Conservation (phyloP, 805 yeast genomes). For the Saturnispora hagleri region DNA sequence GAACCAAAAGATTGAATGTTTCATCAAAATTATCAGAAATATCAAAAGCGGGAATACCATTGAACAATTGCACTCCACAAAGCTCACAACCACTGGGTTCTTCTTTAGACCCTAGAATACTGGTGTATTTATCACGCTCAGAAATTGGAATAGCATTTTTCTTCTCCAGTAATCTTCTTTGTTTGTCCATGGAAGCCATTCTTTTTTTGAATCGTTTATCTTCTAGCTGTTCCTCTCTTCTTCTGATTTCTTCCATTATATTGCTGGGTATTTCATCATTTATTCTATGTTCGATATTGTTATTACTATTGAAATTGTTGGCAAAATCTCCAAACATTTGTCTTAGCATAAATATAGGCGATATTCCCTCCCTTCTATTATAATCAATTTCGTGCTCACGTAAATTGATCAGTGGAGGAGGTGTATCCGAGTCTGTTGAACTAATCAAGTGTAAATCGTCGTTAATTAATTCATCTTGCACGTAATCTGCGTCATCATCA, state of each 20-base stretch:
- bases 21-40: constrained; percentile 18
- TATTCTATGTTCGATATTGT: neutral
- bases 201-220: constrained; percentile 19
- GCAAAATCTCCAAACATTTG: neutral
- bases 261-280: constrained; percentile 21
- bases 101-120: constrained; percentile 27
- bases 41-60: constrained; percentile 46
- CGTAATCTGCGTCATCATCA: constrained; percentile 7
- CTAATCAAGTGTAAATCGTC: constrained; percentile 7
- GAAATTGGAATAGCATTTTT: constrained; percentile 12
- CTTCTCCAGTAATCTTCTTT: constrained; percentile 16
- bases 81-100: constrained; percentile 39
- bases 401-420: neutral
- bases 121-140: constrained; percentile 14
- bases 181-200: constrained; percentile 1
- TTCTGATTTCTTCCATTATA: constrained; percentile 23
- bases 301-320: neutral
- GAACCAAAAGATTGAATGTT: constrained; percentile 21
- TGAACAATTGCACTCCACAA: constrained; percentile 68
- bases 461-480: constrained; percentile 2
- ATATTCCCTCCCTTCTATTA: neutral
- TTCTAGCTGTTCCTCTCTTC: constrained; percentile 24
- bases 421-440: constrained; percentile 5
- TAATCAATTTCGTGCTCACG: neutral
- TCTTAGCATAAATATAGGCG: neutral